Percentiles rank a stretch among this genome's conserved stretches.
Conservation (phyloP, 2,329 filamentous ascomycete species). For the Curvularia spicifera region DNA sequence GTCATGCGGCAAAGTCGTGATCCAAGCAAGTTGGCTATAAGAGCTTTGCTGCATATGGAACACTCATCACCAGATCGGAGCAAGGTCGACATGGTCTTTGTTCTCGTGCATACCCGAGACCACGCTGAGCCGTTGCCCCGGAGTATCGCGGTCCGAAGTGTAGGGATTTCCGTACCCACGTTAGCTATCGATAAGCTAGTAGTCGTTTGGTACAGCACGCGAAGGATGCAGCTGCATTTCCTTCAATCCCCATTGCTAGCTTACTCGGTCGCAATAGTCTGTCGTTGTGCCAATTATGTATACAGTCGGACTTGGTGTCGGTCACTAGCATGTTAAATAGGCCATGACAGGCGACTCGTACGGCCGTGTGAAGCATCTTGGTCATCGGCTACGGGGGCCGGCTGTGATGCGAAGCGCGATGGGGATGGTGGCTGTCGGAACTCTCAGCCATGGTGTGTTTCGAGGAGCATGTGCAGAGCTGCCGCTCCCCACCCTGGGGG, state of each 20-base stretch:
- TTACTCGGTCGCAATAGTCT: neutral
- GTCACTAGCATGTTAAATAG: neutral
- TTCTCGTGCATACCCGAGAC: neutral
- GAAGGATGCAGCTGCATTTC: neutral
- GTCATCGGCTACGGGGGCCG: neutral
- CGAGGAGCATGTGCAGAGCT: conserved; percentile 6
- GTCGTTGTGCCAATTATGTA: neutral
- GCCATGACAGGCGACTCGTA: neutral
- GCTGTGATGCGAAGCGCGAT: neutral
- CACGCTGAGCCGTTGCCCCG: neutral
- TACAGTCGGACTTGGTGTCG: neutral
- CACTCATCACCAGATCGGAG: neutral
- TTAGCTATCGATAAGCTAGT: conserved; percentile 23
- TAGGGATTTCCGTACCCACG: conserved; percentile 9
- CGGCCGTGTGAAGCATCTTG: neutral
- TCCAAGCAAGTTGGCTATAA: neutral
- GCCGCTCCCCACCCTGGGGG: neutral
- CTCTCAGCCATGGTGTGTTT: neutral
- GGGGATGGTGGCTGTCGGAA: neutral
- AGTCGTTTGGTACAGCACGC: conserved; percentile 5
- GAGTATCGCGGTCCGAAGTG: conserved; percentile 8
- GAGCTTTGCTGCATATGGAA: neutral
- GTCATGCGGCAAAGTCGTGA: neutral
- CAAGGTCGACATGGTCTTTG: neutral
- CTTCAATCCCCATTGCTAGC: neutral